phyloP scores from a whole-genome alignment of 2,329 filamentous ascomycete genomes.

The Meredithiella fracta region DNA sequence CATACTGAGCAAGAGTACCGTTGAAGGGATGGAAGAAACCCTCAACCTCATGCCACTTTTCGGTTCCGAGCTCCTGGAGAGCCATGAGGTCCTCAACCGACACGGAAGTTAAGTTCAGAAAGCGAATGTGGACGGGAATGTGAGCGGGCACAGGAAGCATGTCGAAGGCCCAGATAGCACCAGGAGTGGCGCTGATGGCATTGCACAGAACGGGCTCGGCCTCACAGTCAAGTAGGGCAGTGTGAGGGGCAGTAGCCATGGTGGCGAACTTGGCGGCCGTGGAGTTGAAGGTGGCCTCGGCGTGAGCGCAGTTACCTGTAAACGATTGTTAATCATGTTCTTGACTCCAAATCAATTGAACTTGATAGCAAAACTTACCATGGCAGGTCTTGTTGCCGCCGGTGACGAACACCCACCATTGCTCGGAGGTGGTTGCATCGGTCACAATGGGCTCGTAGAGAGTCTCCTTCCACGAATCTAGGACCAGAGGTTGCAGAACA shows the following conservation, averaged over 20 bases:
- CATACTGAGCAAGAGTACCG: constrained; percentile 45
- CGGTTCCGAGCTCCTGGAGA: constrained; percentile 37
- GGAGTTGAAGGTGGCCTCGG: constrained; percentile 51
- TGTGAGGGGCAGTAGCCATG: constrained; percentile 45
- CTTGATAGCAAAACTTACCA: constrained; percentile 26
- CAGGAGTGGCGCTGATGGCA: constrained; percentile 49
- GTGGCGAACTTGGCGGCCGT: constrained; percentile 46
- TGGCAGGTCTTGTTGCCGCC: constrained; percentile 69
- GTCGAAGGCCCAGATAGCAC: constrained; percentile 50
- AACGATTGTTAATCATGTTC: background rate
- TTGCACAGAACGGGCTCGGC: constrained; percentile 59
- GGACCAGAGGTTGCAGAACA: constrained; percentile 36
- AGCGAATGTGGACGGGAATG: constrained; percentile 47
- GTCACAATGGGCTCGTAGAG: constrained; percentile 45
- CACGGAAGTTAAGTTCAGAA: constrained; percentile 53
- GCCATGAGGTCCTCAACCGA: constrained; percentile 46
- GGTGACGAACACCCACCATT: constrained; percentile 61
- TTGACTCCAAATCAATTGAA: background rate
- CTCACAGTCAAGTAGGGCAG: constrained; percentile 59
- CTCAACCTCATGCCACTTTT: constrained; percentile 32
- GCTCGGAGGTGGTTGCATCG: constrained; percentile 45
- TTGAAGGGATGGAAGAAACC: constrained; percentile 64
- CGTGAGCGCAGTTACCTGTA: constrained; percentile 44
- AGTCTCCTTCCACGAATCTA: constrained; percentile 55
- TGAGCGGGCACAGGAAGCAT: constrained; percentile 47